Evolutionary conservation across 768 basidiomycete species (phyloP), one percentile per base, ranked within the genome.

Genomic region (Pulveroboletus sp.): DNA sequence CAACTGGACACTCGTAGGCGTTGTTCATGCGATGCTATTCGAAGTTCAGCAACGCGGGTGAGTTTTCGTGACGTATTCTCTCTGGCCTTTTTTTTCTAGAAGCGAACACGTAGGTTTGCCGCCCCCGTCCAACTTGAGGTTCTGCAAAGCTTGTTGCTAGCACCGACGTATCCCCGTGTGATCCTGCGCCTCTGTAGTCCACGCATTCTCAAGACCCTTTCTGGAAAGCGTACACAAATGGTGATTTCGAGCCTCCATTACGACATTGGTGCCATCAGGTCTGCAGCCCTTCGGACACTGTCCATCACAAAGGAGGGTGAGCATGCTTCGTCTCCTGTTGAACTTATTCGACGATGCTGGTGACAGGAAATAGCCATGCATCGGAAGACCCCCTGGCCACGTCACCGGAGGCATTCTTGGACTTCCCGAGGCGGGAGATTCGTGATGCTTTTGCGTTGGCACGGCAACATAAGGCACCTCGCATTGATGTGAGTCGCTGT

Each of bases 1-100:
- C 36, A 83, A 79, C 54, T 92, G 89, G 89, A 89, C 88, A 0
- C 75, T 90, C 6, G 82, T 84, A 3, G 86, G 86, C 3, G 81
- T 90, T 10, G 73, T 89, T 47, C 79, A 78, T 62, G 78, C 75
- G 1, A 72, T 91, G 48, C 64, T 82, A 26, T 73, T 69, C 50
- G 86, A 90, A 44, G 74, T 88, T 35, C 74, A 80, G 47, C 72
- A 74, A 30, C 74, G 68, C 52, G 72, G 72, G 87, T 87, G 57
- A 57, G 75, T 59, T 36, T 12, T 42, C 8, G 6, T 43, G 12
- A 26, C 8, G 10, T n/a, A 17, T 8, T 33, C 31, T 36, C 6
- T 14, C 52, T 11, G 8, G 6, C 6, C 8, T 5, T 21, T 31
- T 28, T 24, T 39, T 32, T 30, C 40, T 26, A 45, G 0, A 51